Conservation (phyloP, 2,329 filamentous ascomycete species). For the Aspergillus udagawae region DNA sequence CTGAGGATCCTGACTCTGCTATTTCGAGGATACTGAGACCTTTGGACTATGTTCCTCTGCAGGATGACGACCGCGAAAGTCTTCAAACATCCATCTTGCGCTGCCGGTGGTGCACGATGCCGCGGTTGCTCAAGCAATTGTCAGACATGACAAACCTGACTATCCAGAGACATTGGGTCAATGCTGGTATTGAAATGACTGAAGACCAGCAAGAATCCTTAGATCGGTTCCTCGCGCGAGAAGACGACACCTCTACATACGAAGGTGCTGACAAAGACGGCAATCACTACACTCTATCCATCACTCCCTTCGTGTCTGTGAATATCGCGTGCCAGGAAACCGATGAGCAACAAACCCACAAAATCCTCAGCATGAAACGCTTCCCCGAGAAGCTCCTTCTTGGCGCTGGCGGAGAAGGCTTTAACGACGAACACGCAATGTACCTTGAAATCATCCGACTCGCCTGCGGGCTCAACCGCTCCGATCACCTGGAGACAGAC, state of each 20-base stretch:
- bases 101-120: conserved; percentile 38
- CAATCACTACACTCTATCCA: conserved; percentile 17
- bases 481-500: conserved; percentile 9
- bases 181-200: conserved; percentile 20
- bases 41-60: conserved; percentile 30
- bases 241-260: conserved; percentile 14
- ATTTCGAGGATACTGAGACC: conserved; percentile 33
- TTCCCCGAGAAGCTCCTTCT: conserved; percentile 31
- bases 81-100: conserved; percentile 35
- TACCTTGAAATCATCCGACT: conserved; percentile 37
- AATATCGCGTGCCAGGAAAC: conserved; percentile 15
- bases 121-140: conserved; percentile 30
- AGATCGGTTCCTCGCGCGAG: conserved; percentile 18
- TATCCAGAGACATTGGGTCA: conserved; percentile 33
- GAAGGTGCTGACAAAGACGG: conserved; percentile 11
- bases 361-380: conserved; percentile 15
- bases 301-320: conserved; percentile 17
- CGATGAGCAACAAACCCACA: conserved; percentile 5
- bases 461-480: conserved; percentile 20
- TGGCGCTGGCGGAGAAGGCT: conserved; percentile 27
- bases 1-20: conserved; percentile 4
- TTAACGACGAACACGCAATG: conserved; percentile 23
- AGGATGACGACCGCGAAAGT: conserved; percentile 20
- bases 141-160: conserved; percentile 31
- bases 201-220: conserved; percentile 12